phyloP scores from a whole-genome alignment of 192 early-diverging fungal genomes.

The Glomus cerebriforme region DNA sequence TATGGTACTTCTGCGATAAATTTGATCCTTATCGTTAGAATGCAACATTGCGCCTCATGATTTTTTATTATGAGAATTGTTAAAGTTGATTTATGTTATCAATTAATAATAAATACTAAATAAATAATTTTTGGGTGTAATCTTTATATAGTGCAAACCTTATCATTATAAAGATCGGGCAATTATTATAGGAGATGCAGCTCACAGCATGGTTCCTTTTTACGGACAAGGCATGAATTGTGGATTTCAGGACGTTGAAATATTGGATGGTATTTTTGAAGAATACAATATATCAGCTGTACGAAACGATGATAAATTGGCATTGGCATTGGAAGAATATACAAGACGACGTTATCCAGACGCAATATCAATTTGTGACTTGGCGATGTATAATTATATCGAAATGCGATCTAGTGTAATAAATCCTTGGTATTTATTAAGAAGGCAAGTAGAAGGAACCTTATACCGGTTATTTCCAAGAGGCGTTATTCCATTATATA shows the following conservation, averaged over 20 bases:
- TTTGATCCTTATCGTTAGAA: background rate
- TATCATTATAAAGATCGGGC: slow-evolving; percentile 79
- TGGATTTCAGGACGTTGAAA: slow-evolving; percentile 91
- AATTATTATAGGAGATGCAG: slow-evolving; percentile 92
- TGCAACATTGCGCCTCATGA: background rate
- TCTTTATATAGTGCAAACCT: slow-evolving; percentile 55
- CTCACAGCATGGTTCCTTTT: slow-evolving; percentile 98
- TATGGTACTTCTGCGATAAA: background rate
- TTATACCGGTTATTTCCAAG: slow-evolving; percentile 75
- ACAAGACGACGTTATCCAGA: slow-evolving; percentile 69
- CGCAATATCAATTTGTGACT: slow-evolving; percentile 84
- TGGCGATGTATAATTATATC: slow-evolving; percentile 92
- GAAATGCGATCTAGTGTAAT: slow-evolving; percentile 92
- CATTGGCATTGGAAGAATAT: slow-evolving; percentile 73
- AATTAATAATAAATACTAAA: background rate
- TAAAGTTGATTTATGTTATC: background rate
- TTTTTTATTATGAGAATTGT: too few species aligned
- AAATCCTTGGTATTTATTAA: slow-evolving; percentile 66
- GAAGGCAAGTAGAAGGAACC: slow-evolving; percentile 79
- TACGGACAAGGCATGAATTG: slow-evolving; percentile 99
- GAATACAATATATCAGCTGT: slow-evolving; percentile 49
- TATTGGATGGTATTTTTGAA: slow-evolving; percentile 62
- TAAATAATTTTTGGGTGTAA: background rate
- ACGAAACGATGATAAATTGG: slow-evolving; percentile 44
- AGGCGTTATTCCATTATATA: slow-evolving; percentile 85